Conservation (phyloP, 1,284 basidiomycete genomes). For the Ustilago esculenta region DNA sequence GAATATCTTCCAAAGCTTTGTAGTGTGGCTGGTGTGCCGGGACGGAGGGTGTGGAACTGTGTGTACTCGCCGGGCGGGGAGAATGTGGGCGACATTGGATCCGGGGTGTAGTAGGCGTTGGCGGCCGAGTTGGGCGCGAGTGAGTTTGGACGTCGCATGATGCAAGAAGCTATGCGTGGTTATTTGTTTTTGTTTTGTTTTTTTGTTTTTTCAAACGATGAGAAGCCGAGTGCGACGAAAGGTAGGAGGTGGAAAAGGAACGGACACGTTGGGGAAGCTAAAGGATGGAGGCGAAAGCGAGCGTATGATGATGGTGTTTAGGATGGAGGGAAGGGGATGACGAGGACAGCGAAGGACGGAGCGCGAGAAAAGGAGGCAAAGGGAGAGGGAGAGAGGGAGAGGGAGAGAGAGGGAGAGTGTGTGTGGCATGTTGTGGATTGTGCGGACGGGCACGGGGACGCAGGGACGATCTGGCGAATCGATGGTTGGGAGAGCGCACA, state of each 20-base stretch:
- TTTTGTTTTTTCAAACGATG: too few species aligned
- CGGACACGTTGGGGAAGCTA: not conserved
- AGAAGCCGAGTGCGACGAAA: too few species aligned
- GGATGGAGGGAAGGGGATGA: not conserved
- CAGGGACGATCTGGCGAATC: too few species aligned
- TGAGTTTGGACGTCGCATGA: conserved; percentile 23
- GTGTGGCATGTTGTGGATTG: too few species aligned
- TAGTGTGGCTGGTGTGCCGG: conserved; percentile 36
- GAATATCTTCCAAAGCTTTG: conserved; percentile 31
- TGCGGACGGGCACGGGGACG: too few species aligned
- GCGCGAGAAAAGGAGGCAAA: not conserved
- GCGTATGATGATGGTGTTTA: too few species aligned
- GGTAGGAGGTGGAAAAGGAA: not conserved
- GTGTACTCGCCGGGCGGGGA: conserved; percentile 42
- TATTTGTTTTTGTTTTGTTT: too few species aligned
- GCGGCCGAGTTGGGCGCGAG: conserved; percentile 12
- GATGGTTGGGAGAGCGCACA: too few species aligned
- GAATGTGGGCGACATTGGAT: conserved; percentile 43
- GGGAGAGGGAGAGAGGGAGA: not conserved
- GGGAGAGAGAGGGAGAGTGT: too few species aligned
- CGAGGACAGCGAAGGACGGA: not conserved
- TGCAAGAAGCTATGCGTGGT: too few species aligned
- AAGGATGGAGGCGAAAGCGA: not conserved
- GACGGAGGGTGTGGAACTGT: conserved; percentile 43
- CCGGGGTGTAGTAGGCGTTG: conserved; percentile 30